Base-by-base conservation (phyloP, 306 rosid species). In the Carpinus viminea region DNA sequence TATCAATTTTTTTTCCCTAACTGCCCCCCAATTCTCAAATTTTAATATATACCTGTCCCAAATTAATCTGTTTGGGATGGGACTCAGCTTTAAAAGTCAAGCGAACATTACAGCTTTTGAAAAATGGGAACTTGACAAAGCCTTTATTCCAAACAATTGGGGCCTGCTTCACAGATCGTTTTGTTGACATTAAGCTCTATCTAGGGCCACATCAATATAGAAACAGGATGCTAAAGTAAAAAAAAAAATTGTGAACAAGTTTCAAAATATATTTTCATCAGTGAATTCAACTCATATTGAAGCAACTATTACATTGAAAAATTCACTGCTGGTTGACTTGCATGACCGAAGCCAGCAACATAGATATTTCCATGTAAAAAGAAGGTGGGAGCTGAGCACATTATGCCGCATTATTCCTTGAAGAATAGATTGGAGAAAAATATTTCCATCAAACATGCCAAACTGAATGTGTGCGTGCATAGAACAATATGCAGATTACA, bases 401-500 rank as follows among this genome's bases (percentile, higher is more conserved):
- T 72, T 8, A 64, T 17, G 43, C 43, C 7, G 47, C 20, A 59
- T 70, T 43, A 28, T 38, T 31, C 62, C 41, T 68, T 69, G 26
- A 28, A 73, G 46, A 52, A 75, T 20, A 77, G 28, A 78, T 48
- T 59, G 68, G 57, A 75, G 71, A 80, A 57, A 56, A 20, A 12
- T 26, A 4, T 31, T 79, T 60, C 76, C 64, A 84, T 34, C 50
- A 76, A 73, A 76, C 51, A 38, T 45, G 47, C 56, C 48, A 70
- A 65, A 41, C 45, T 41, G 45, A 41, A 41, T 41, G 45, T 6
- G 45, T 6, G 45, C 8, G 45, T 41, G 45, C 45, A 5, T 41
- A 41, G 45, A 41, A 41, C 45, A 6, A 41, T 41, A 41, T 46
- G 48, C 53, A 54, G 15, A 69, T n/a, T 17, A 62, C 60, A 70